Evolutionary conservation across 441 rosid species (phyloP), one percentile per base, ranked within the genome.

Genomic region (Croton laevigatus): DNA sequence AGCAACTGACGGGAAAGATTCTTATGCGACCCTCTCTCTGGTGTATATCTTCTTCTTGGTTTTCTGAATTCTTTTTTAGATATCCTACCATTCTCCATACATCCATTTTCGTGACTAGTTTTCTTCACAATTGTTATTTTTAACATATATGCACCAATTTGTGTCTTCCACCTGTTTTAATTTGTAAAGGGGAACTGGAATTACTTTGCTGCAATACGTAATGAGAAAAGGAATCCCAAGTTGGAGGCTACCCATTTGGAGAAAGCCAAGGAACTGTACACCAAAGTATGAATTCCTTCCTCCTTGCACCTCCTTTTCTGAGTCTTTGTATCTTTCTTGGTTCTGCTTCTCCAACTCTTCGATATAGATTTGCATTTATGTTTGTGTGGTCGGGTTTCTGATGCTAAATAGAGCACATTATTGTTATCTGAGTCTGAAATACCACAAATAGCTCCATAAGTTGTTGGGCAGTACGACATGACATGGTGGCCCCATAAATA

Each of bases 211-310:
- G 98, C 98, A 71, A 81, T 96, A 85, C 98, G 98, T 76, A 96
- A 91, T 81, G 99, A 96, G 89, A 96, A 93, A 88, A 89, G 98
- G 85, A 85, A 88, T 78, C 97, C 97, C 8, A 96, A 96, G 88
- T 77, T 93, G 88, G 99, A 96, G 86, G 98, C 97, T 68, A 93
- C 99, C 44, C 99, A 96, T 82, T 82, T 96, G 86, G 99, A 96
- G 80, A 96, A 96, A 80, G 96, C 99, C 71, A 91, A 91, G 89
- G 97, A 96, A 86, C 93, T 93, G 34, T 96, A 88, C 75, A 90
- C 97, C 49, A 89, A 80, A 81, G 99, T 96, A 89, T 57, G 90
- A 48, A 75, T 75, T 70, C 64, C 57, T 63, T 74, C 58, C 66
- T 52, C 59, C 54, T 76, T 20, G 38, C 40, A 13, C 58, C 49